These are phyloP conservation scores for Salicornia ramosissima DNA, from an alignment of 148 eudicot genomes.

Conservation along the genomic window DNA sequence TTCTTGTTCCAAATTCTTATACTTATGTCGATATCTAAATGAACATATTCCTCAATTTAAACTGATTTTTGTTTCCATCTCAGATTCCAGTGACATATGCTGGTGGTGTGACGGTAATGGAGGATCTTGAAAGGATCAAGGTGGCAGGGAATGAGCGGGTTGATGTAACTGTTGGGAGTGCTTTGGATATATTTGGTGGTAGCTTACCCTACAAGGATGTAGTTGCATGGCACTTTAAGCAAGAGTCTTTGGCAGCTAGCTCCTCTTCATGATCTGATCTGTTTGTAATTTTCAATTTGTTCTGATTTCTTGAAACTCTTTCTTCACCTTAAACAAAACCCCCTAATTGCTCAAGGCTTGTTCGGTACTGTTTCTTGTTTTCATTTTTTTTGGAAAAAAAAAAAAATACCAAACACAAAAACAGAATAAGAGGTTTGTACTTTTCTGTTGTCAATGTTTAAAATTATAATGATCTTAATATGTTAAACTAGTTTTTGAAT, in stretches of 20 bases:
- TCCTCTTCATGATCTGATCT: neutral
- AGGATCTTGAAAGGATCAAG: slow-evolving; percentile 79
- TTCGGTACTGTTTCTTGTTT: too few relatives aligned
- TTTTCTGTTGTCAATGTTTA: too few relatives aligned
- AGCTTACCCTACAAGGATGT: slow-evolving; percentile 73
- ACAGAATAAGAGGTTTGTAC: too few relatives aligned
- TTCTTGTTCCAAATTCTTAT: too few relatives aligned
- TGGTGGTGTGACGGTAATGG: slow-evolving; percentile 83
- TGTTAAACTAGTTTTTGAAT: too few relatives aligned
- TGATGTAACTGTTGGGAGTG: slow-evolving; percentile 95
- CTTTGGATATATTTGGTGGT: slow-evolving; percentile 91
- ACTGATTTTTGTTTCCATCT: slow-evolving; percentile 9
- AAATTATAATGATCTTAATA: too few relatives aligned
- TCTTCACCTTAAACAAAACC: neutral
- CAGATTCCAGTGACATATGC: slow-evolving; percentile 98
- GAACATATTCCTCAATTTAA: neutral
- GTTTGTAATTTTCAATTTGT: neutral
- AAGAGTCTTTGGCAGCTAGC: slow-evolving; percentile 31
- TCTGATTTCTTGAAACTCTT: neutral
- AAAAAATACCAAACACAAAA: too few relatives aligned
- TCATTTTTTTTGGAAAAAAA: too few relatives aligned
- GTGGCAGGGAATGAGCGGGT: slow-evolving; percentile 76
- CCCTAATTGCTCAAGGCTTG: neutral
- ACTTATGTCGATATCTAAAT: too few relatives aligned
- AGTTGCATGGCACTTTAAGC: slow-evolving; percentile 70